phyloP scores from a whole-genome alignment of 768 basidiomycete species.

The Cyclocybe aegerita region DNA sequence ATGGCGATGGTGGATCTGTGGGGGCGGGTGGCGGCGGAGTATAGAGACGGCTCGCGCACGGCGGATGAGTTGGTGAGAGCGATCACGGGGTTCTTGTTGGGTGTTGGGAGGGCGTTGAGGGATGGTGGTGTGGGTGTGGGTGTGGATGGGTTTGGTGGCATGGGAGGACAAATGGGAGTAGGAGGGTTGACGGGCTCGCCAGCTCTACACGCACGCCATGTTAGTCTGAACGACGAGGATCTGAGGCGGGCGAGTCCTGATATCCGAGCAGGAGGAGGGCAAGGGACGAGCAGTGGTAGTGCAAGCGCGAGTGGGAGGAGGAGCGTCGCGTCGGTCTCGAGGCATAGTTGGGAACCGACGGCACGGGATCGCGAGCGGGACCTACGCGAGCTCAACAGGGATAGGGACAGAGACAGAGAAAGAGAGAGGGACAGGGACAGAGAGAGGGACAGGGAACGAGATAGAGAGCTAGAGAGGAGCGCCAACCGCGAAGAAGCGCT shows the following conservation, averaged over 20 bases:
- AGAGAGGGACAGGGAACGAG: slow-evolving; percentile 12
- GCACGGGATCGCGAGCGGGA: slow-evolving; percentile 7
- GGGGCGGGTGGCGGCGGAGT: slow-evolving; percentile 69
- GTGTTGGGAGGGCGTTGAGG: slow-evolving; percentile 66
- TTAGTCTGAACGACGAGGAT: slow-evolving; percentile 55
- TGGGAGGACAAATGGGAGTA: too few relatives aligned
- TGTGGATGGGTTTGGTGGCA: slow-evolving; percentile 37
- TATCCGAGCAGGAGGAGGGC: slow-evolving; percentile 5
- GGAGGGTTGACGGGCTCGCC: too few relatives aligned
- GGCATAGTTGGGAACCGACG: slow-evolving; percentile 46
- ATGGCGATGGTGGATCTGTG: slow-evolving; percentile 61
- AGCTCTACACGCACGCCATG: slow-evolving; percentile 12
- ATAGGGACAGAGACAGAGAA: slow-evolving; percentile 9
- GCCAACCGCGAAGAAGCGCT: slow-evolving; percentile 29
- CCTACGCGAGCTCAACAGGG: neutral
- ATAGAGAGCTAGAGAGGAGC: slow-evolving; percentile 36
- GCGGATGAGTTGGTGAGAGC: slow-evolving; percentile 80
- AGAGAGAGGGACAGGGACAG: slow-evolving; percentile 21
- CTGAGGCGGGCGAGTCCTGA: slow-evolving; percentile 26
- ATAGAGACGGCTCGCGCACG: slow-evolving; percentile 65
- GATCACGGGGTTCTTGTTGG: slow-evolving; percentile 74
- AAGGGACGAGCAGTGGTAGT: slow-evolving; percentile 9
- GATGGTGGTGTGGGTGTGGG: slow-evolving; percentile 41
- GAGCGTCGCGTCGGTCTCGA: slow-evolving; percentile 46
- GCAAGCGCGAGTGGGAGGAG: slow-evolving; percentile 38